Percentiles rank a stretch among this genome's conserved stretches.
phyloP scores from a whole-genome alignment of 805 yeast genomes.

The Metschnikowia santaceciliae region DNA sequence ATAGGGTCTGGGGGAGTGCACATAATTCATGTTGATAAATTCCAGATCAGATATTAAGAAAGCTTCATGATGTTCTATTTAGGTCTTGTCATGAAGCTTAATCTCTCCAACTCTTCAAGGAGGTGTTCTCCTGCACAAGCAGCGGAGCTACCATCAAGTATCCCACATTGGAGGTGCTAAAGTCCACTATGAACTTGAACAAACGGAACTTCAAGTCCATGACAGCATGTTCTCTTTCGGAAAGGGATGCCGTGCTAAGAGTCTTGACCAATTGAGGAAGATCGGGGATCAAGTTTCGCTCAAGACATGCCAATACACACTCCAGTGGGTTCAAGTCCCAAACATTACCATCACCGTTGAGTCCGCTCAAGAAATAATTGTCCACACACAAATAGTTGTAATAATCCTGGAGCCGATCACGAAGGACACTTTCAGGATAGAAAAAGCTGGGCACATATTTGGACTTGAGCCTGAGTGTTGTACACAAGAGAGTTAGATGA shows the following conservation, averaged over 20 bases:
- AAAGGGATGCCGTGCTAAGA: constrained; percentile 14
- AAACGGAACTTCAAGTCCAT: constrained; percentile 35
- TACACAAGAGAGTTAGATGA: constrained; percentile 35
- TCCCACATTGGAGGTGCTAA: constrained; percentile 39
- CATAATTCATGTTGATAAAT: no score
- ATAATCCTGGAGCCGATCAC: constrained; percentile 33
- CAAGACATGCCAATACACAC: constrained; percentile 49
- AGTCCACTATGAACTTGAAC: constrained; percentile 37
- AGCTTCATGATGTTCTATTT: background rate
- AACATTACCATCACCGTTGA: constrained; percentile 37
- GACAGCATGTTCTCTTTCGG: constrained; percentile 15
- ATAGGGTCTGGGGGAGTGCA: no score
- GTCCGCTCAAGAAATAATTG: constrained; percentile 43
- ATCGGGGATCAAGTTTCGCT: constrained; percentile 47
- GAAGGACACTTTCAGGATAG: constrained; percentile 36
- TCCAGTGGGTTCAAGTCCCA: constrained; percentile 49
- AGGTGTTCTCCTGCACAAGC: background rate
- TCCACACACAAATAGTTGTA: constrained; percentile 49
- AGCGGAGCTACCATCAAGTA: constrained; percentile 29
- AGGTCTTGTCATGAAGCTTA: background rate
- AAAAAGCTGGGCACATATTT: constrained; percentile 37
- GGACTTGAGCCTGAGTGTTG: constrained; percentile 34
- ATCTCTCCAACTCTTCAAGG: constrained; percentile 5
- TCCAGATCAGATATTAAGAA: background rate
- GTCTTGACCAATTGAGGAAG: constrained; percentile 21